phyloP scores from a whole-genome alignment of 768 basidiomycete species.

The Boletus insuetus region DNA sequence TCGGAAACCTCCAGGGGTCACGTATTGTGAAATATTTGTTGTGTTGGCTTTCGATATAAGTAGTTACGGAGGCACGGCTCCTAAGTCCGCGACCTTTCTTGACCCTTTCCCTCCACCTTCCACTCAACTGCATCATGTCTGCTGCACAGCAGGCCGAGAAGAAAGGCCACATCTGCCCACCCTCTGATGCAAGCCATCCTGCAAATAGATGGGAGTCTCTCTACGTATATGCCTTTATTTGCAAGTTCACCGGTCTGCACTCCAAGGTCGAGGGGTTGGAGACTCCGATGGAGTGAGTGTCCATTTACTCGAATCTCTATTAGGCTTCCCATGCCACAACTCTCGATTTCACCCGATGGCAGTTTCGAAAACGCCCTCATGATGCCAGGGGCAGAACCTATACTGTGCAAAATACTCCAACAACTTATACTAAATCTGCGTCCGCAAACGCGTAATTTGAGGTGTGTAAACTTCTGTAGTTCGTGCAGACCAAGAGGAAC shows the following conservation, averaged over 20 bases:
- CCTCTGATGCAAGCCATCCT: conserved; percentile 68
- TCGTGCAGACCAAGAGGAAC: conserved; percentile 22
- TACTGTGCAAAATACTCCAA: conserved; percentile 69
- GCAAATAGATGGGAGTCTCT: conserved; percentile 83
- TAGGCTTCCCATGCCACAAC: conserved; percentile 23
- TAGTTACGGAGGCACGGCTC: conserved; percentile 35
- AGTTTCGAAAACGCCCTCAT: conserved; percentile 82
- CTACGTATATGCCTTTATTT: conserved; percentile 84
- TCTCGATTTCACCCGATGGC: conserved; percentile 31
- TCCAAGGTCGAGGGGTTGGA: conserved; percentile 77
- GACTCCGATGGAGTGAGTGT: conserved; percentile 78
- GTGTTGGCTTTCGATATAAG: conserved; percentile 34
- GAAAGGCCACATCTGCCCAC: conserved; percentile 52
- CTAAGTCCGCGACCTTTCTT: conserved; percentile 35
- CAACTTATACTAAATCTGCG: conserved; percentile 80
- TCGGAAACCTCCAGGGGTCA: conserved; percentile 24
- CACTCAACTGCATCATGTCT: conserved; percentile 36
- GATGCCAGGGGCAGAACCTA: conserved; percentile 64
- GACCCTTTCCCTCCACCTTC: conserved; percentile 35
- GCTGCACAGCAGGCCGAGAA: conserved; percentile 38
- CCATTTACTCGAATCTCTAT: conserved; percentile 18
- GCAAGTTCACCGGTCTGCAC: conserved; percentile 74
- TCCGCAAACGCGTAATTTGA: conserved; percentile 87
- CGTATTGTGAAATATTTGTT: conserved; percentile 37
- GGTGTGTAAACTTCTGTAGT: conserved; percentile 48